These are phyloP conservation scores for Sclerotinia minor DNA, from an alignment of 2,329 filamentous ascomycete species.

Conservation along the genomic window DNA sequence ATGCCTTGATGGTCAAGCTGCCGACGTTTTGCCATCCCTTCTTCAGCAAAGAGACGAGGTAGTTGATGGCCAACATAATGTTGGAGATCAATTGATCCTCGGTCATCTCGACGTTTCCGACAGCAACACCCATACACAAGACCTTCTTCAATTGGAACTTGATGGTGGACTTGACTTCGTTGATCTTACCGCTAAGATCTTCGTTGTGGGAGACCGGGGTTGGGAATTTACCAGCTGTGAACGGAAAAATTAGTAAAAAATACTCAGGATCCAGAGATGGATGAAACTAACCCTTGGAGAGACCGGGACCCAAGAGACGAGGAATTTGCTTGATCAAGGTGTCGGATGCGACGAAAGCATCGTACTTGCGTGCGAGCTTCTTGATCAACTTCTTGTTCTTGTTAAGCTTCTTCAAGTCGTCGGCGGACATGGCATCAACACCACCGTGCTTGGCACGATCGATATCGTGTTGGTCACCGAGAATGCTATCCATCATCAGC, in stretches of 20 bases:
- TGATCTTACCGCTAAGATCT: conserved; percentile 92
- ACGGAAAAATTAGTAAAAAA: conserved; percentile 39
- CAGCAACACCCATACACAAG: conserved; percentile 98
- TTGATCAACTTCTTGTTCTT: conserved; percentile 99
- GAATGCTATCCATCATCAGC: conserved; percentile 57
- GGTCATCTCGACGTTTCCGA: conserved; percentile 97
- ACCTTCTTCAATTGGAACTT: conserved; percentile 99
- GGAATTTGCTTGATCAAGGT: conserved; percentile 99
- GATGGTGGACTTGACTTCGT: conserved; percentile 99
- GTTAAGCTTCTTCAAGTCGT: conserved; percentile 99
- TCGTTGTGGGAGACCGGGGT: conserved; percentile 96
- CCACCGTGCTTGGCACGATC: conserved; percentile 99
- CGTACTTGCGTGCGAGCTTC: conserved; percentile 99
- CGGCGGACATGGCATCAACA: conserved; percentile 95
- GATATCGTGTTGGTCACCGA: conserved; percentile 97
- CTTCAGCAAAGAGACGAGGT: conserved; percentile 98
- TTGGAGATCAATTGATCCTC: conserved; percentile 95
- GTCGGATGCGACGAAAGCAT: conserved; percentile 97
- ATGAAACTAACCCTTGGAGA: conserved; percentile 77
- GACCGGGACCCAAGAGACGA: conserved; percentile 97
- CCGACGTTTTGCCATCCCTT: conserved; percentile 99
- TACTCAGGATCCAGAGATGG: background rate
- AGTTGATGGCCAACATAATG: conserved; percentile 99
- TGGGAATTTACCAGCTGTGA: conserved; percentile 95
- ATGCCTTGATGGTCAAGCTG: conserved; percentile 99